Percentiles rank a stretch among this genome's conserved stretches.
Conservation (phyloP, 805 yeast genomes). For the Scheffersomyces lignosus region DNA sequence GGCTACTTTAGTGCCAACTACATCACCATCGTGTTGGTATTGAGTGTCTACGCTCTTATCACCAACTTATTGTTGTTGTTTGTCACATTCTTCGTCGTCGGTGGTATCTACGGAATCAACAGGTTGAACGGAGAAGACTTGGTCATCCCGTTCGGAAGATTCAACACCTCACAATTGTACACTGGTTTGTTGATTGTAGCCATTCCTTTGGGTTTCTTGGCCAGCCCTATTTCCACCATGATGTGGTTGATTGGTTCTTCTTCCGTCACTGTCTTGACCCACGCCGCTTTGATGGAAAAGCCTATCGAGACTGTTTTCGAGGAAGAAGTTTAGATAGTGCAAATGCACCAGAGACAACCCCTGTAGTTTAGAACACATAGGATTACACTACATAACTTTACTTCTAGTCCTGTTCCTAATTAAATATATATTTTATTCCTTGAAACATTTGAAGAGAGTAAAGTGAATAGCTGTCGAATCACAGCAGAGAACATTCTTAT, state of each 20-base stretch:
- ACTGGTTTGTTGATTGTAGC: conserved; percentile 76
- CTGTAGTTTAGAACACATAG: too few relatives aligned
- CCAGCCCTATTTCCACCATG: conserved; percentile 85
- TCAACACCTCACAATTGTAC: conserved; percentile 79
- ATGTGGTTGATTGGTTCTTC: conserved; percentile 92
- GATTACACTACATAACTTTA: too few relatives aligned
- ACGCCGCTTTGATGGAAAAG: conserved; percentile 90
- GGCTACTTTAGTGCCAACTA: conserved; percentile 88
- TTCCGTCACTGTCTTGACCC: conserved; percentile 73
- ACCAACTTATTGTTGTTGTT: conserved; percentile 84
- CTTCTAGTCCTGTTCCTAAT: too few relatives aligned
- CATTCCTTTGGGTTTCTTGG: conserved; percentile 79
- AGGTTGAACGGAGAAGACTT: conserved; percentile 82
- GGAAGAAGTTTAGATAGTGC: conserved; percentile 53
- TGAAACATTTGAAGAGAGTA: too few relatives aligned
- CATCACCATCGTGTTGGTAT: conserved; percentile 64
- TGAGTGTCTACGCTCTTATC: conserved; percentile 81
- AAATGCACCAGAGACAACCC: too few relatives aligned
- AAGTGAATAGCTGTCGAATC: too few relatives aligned
- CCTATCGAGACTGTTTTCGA: conserved; percentile 94
- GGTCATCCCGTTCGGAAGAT: conserved; percentile 66
- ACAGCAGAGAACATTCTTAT: too few relatives aligned
- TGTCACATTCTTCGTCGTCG: conserved; percentile 69
- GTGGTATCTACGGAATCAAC: conserved; percentile 77
- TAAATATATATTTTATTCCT: too few relatives aligned